phyloP scores from a whole-genome alignment of 176 grass and related monocot species.

The Rhipidocladum racemiflorum region DNA sequence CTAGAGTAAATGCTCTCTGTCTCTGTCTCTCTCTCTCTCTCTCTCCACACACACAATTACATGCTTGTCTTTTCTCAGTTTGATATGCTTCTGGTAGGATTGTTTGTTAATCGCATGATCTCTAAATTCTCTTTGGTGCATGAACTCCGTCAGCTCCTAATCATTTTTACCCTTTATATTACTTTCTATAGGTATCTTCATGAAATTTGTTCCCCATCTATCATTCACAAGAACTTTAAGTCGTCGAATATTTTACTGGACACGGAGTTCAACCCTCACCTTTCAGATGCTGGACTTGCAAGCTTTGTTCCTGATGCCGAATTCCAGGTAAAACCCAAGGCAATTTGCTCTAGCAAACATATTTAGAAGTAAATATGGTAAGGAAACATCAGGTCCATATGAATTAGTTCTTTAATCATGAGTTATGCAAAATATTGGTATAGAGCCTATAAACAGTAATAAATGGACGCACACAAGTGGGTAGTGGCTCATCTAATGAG shows the following conservation, averaged over 20 bases:
- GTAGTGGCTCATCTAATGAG: not conserved
- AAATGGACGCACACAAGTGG: not conserved
- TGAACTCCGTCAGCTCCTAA: not conserved
- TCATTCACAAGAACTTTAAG: conserved; percentile 90
- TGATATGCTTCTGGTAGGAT: not conserved
- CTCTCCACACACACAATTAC: not conserved
- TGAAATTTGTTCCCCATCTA: conserved; percentile 83
- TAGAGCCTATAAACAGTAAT: not conserved
- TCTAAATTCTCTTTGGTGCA: not conserved
- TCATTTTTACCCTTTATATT: not conserved
- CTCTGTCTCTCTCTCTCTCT: not conserved
- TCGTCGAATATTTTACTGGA: conserved; percentile 88
- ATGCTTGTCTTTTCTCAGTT: not conserved
- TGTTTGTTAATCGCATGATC: not conserved
- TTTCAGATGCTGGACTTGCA: conserved; percentile 76
- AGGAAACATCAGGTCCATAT: conserved; percentile 4
- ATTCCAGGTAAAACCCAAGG: conserved; percentile 62
- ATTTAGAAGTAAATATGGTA: conserved; percentile 8
- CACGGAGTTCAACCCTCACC: conserved; percentile 65
- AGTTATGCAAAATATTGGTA: conserved; percentile 1
- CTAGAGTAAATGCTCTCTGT: conserved; percentile 63
- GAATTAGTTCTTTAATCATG: not conserved
- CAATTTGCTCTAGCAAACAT: conserved; percentile 8
- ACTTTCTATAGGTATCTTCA: conserved; percentile 63
- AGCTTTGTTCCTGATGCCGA: conserved; percentile 58